phyloP scores from a whole-genome alignment of 2,329 filamentous ascomycete species.

The Albifimbria verrucaria region DNA sequence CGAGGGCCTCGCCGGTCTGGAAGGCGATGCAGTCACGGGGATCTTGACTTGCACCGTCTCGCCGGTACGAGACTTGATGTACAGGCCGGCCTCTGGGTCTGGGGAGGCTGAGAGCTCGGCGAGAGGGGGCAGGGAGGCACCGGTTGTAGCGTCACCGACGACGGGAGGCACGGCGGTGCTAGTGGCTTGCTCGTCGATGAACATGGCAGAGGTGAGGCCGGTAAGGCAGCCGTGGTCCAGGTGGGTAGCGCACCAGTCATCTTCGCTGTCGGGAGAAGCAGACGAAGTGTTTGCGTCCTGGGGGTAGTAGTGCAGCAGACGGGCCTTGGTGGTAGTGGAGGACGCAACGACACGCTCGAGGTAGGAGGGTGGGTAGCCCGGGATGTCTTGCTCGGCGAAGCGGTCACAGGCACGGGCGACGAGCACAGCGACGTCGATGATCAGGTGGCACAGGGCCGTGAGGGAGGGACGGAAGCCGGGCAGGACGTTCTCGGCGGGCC shows the following conservation, averaged over 20 bases:
- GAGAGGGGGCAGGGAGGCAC: constrained; percentile 46
- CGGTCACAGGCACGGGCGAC: constrained; percentile 88
- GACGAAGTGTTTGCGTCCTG: constrained; percentile 38
- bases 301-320: constrained; percentile 91
- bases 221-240: constrained; percentile 93
- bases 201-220: constrained; percentile 93
- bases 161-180: constrained; percentile 28
- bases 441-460: constrained; percentile 72
- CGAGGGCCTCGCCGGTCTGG: constrained; percentile 89
- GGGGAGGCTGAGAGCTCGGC: constrained; percentile 73
- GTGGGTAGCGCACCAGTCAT: constrained; percentile 93
- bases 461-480: constrained; percentile 73
- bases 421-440: constrained; percentile 85
- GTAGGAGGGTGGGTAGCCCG: constrained; percentile 72
- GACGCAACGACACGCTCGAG: constrained; percentile 82
- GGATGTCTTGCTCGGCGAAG: constrained; percentile 76
- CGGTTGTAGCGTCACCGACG: constrained; percentile 12
- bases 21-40: constrained; percentile 87
- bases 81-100: constrained; percentile 83
- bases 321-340: constrained; percentile 85
- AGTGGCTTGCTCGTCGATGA: constrained; percentile 70
- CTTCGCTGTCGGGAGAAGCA: constrained; percentile 49
- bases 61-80: constrained; percentile 83
- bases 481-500: constrained; percentile 68
- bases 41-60: constrained; percentile 88